Conservation (phyloP, 2,329 filamentous ascomycete genomes). For the Aschersonia sp. region DNA sequence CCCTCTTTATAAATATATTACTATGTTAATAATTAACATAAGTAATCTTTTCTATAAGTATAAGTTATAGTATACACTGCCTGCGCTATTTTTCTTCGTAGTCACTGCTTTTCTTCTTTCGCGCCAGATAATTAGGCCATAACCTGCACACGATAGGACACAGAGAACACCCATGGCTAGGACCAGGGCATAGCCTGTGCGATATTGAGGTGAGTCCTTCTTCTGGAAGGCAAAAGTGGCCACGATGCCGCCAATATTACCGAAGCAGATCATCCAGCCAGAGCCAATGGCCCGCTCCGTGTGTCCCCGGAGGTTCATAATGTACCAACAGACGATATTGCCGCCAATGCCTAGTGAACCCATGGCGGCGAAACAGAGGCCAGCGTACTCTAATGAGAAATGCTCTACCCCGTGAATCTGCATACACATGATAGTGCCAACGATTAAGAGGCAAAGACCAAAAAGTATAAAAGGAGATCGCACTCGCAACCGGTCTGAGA, state of each 20-base stretch:
- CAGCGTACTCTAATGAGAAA: not conserved
- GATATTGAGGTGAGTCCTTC: not conserved
- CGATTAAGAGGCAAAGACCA: not conserved
- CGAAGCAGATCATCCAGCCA: not conserved
- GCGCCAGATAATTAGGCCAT: not conserved
- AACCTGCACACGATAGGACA: not conserved
- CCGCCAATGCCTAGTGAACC: not conserved
- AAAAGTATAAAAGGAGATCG: not conserved
- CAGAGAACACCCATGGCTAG: not conserved
- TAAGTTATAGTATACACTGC: no score
- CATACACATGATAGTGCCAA: not conserved
- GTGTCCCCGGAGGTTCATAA: not conserved
- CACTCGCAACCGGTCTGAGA: not conserved
- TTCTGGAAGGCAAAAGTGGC: not conserved
- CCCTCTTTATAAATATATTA: no score
- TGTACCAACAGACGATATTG: not conserved
- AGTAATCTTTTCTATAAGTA: no score
- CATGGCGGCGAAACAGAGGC: not conserved
- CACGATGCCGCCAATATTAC: not conserved
- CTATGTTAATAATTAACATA: no score
- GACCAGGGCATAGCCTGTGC: not conserved
- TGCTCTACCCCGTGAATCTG: not conserved
- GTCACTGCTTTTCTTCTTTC: not conserved
- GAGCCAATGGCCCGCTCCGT: not conserved
- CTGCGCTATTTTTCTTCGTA: no score